Percentiles rank a stretch among this genome's conserved stretches.
Evolutionary conservation across 2,329 filamentous ascomycete genomes (phyloP).

Genomic region (Cercospora zeina): DNA sequence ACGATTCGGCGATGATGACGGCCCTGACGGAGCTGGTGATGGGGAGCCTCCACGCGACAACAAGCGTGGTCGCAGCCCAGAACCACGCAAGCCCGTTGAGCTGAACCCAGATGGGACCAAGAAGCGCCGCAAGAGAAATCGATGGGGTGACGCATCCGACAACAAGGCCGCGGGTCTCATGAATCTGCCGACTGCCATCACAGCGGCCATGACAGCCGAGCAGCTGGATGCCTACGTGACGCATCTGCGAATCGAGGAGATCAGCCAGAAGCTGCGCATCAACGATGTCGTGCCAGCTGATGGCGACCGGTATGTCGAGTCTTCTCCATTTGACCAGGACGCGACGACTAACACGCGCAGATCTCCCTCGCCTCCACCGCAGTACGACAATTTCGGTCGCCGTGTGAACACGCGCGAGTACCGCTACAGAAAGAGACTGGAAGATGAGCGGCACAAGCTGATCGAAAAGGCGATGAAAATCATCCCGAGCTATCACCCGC

Average conservation of each 20-base stretch:
- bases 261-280: conserved; percentile 97
- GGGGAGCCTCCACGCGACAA: conserved; percentile 45
- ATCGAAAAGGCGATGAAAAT: conserved; percentile 99
- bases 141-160: conserved; percentile 95
- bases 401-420: conserved; percentile 99
- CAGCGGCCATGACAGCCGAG: conserved; percentile 96
- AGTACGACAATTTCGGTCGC: conserved; percentile 98
- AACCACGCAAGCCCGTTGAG: conserved; percentile 36
- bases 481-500: conserved; percentile 98
- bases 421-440: conserved; percentile 94
- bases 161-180: conserved; percentile 98
- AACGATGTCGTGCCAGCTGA: conserved; percentile 98
- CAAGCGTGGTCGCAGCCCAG: conserved; percentile 92
- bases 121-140: conserved; percentile 95
- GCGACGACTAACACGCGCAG: conserved; percentile 50
- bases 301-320: conserved; percentile 75
- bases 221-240: conserved; percentile 96
- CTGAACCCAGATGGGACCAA: conserved; percentile 69
- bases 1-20: conserved; percentile 68
- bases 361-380: conserved; percentile 90
- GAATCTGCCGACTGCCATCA: conserved; percentile 93
- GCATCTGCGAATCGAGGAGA: conserved; percentile 96
- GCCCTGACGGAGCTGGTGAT: conserved; percentile 39
- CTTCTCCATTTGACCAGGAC: not conserved
- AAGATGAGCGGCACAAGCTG: conserved; percentile 97